Conservation (phyloP, 257 asterid genomes). For the Galeopsis tetrahit region DNA sequence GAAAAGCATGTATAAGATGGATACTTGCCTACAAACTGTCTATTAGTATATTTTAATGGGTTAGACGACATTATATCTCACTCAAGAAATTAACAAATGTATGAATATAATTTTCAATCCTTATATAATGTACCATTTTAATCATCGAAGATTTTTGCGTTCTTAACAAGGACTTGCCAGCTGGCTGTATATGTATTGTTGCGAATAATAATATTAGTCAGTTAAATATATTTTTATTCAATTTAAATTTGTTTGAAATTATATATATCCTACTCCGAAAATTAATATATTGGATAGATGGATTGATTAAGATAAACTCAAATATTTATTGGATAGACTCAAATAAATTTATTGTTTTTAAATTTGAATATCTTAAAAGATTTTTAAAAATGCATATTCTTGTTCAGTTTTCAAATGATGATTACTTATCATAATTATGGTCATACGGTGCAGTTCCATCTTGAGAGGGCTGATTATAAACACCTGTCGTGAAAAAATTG, state of each 20-base stretch:
- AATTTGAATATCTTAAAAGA: not conserved
- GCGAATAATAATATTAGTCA: not conserved
- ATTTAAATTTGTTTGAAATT: not conserved
- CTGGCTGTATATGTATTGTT: not conserved
- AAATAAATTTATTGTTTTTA: no score
- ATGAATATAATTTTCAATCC: not conserved
- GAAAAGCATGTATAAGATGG: no score
- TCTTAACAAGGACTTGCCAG: not conserved
- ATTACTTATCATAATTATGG: not conserved
- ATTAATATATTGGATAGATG: not conserved
- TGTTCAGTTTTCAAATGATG: not conserved
- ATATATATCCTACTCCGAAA: not conserved
- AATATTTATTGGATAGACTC: not conserved
- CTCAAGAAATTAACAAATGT: not conserved
- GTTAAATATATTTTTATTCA: not conserved
- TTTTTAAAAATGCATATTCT: not conserved
- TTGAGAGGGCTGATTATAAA: not conserved
- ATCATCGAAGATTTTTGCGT: not conserved
- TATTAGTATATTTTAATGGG: not conserved
- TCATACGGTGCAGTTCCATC: not conserved
- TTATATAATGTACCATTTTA: not conserved
- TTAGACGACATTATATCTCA: not conserved
- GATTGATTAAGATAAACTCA: not conserved
- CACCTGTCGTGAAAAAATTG: conserved; percentile 13
- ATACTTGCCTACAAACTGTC: not conserved